Conservation (phyloP, 352 stramenopile genomes). For the Aphanomyces cochlioides region DNA sequence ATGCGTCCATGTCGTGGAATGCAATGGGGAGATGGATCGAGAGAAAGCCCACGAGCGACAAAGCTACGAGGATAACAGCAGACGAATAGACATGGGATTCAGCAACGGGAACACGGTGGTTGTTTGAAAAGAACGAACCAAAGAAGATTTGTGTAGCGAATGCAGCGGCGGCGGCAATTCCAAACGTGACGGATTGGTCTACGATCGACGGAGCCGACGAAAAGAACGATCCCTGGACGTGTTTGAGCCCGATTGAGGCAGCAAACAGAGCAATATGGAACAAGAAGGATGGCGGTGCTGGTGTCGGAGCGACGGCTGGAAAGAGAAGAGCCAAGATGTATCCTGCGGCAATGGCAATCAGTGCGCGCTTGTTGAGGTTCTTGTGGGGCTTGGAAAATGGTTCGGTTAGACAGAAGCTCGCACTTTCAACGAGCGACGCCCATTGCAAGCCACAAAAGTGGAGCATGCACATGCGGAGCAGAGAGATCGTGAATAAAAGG, state of each 20-base stretch:
- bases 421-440: slow-evolving; percentile 21
- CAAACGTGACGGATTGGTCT: neutral
- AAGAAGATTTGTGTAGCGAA: neutral
- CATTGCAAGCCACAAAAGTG: slow-evolving; percentile 27
- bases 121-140: neutral
- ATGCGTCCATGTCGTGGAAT: neutral
- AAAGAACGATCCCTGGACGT: neutral
- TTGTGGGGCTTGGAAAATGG: neutral
- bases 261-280: slow-evolving; percentile 23
- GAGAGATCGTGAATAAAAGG: slow-evolving; percentile 14
- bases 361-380: neutral
- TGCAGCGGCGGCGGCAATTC: neutral
- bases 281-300: slow-evolving; percentile 15
- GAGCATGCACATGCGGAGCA: slow-evolving; percentile 25
- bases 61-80: neutral
- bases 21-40: neutral
- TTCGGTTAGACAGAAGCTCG: slow-evolving; percentile 9
- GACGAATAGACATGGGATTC: neutral
- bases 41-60: slow-evolving; percentile 4
- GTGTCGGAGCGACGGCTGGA: slow-evolving; percentile 5
- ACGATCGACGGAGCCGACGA: neutral
- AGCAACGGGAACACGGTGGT: neutral
- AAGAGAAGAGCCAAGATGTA: slow-evolving; percentile 22
- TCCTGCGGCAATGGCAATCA: slow-evolving; percentile 17
- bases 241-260: slow-evolving; percentile 14